A percentile compares a stretch with the other conserved stretches of the same genome.
These are phyloP conservation scores for Fusarium fracticaudum DNA, from an alignment of 2,329 filamentous ascomycete genomes.

Conservation along the genomic window DNA sequence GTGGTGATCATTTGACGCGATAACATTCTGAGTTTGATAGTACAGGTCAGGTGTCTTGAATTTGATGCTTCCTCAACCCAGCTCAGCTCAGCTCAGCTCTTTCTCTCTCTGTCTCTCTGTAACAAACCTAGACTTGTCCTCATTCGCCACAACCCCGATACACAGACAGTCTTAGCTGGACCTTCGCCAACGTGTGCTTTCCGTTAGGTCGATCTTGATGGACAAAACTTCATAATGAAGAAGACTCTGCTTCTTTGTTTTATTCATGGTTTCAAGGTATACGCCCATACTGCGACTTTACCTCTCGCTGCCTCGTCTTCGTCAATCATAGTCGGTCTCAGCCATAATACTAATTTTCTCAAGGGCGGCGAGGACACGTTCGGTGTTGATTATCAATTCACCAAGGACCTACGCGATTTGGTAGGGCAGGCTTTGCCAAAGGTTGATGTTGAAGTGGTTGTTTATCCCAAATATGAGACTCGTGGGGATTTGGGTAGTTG, in stretches of 20 bases:
- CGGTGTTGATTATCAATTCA: constrained; percentile 71
- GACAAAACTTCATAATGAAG: constrained; percentile 55
- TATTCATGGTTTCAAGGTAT: constrained; percentile 87
- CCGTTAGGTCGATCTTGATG: not conserved
- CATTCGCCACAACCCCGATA: constrained; percentile 14
- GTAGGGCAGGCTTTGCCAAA: constrained; percentile 74
- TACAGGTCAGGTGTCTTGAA: constrained; percentile 20
- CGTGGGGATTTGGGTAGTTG: constrained; percentile 77
- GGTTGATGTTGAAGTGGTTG: constrained; percentile 71
- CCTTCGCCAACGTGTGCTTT: not conserved
- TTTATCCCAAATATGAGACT: constrained; percentile 88
- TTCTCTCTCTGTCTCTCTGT: not conserved
- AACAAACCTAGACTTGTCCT: constrained; percentile 8
- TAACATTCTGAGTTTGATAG: not conserved
- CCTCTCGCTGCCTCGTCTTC: not conserved
- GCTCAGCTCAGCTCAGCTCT: not conserved
- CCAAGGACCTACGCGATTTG: constrained; percentile 73
- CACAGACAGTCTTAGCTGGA: not conserved
- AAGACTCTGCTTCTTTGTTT: constrained; percentile 85
- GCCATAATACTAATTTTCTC: constrained; percentile 10
- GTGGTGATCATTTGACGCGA: not conserved
- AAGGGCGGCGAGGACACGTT: constrained; percentile 84
- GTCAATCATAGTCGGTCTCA: not conserved
- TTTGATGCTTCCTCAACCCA: constrained; percentile 4
- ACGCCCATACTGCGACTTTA: constrained; percentile 7